Evolutionary conservation across 202 grass and related monocot species (phyloP).

Genomic region (Hordeum pubiflorum): DNA sequence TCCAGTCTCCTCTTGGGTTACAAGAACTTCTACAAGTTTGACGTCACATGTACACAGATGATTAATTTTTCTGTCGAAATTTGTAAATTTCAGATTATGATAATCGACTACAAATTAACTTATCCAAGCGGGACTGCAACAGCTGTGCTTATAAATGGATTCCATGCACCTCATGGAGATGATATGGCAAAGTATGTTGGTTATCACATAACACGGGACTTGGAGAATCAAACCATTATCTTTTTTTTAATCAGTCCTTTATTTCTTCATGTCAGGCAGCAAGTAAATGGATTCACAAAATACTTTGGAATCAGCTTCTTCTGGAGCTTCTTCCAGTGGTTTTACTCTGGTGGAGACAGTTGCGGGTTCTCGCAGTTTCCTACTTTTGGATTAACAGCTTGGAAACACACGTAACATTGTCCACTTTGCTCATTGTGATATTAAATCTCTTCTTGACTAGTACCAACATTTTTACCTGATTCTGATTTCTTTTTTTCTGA

Average conservation of each 20-base stretch:
- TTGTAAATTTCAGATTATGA: constrained; percentile 72
- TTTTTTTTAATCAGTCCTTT: constrained; percentile 11
- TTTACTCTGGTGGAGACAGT: constrained; percentile 77
- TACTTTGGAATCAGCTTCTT: constrained; percentile 83
- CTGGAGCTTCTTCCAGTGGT: constrained; percentile 99
- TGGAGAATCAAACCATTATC: background rate
- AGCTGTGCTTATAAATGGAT: constrained; percentile 96
- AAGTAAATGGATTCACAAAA: constrained; percentile 77
- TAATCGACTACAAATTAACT: constrained; percentile 82
- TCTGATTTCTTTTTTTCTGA: background rate
- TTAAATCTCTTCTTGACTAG: background rate
- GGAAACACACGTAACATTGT: constrained; percentile 71
- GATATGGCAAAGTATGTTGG: constrained; percentile 60
- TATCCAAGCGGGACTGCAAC: constrained; percentile 95
- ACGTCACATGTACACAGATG: background rate
- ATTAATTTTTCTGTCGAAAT: background rate
- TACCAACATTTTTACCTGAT: constrained; percentile 25
- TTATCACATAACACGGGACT: constrained; percentile 11
- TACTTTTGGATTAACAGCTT: constrained; percentile 77
- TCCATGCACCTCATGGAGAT: constrained; percentile 80
- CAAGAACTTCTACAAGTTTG: background rate
- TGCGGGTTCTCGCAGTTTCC: constrained; percentile 96
- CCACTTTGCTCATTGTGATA: background rate
- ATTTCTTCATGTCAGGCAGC: constrained; percentile 49
- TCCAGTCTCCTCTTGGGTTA: background rate